Conservation (phyloP, 495 filamentous ascomycete genomes). For the Trichoderma asperelloides region DNA sequence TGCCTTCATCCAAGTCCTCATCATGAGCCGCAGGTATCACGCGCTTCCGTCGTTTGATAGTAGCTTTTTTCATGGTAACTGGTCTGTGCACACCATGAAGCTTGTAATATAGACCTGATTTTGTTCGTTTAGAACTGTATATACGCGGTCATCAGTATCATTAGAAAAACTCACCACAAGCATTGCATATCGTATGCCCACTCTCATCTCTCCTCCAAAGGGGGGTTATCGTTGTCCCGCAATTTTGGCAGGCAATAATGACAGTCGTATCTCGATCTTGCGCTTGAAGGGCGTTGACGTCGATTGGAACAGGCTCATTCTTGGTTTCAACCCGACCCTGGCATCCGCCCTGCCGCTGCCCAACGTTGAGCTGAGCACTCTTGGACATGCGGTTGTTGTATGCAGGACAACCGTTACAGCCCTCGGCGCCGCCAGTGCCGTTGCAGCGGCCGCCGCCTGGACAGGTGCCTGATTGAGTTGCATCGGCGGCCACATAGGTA, state of each 20-base stretch:
- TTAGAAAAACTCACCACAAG: slow-evolving; percentile 65
- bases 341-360: slow-evolving; percentile 33
- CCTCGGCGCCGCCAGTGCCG: slow-evolving; percentile 92
- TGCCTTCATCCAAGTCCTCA: slow-evolving; percentile 30
- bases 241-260: slow-evolving; percentile 93
- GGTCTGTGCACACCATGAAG: slow-evolving; percentile 89
- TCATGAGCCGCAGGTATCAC: slow-evolving; percentile 75
- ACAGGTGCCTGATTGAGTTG: slow-evolving; percentile 71
- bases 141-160: slow-evolving; percentile 13
- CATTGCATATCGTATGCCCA: slow-evolving; percentile 97
- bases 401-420: slow-evolving; percentile 90
- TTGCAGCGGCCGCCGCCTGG: slow-evolving; percentile 94
- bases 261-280: slow-evolving; percentile 50
- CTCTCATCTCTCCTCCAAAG: slow-evolving; percentile 92
- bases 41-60: slow-evolving; percentile 92
- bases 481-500: slow-evolving; percentile 70
- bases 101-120: slow-evolving; percentile 90
- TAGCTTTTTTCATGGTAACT: slow-evolving; percentile 91
- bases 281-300: slow-evolving; percentile 37
- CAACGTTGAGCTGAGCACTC: slow-evolving; percentile 58
- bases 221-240: slow-evolving; percentile 91
- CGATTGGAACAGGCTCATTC: slow-evolving; percentile 34
- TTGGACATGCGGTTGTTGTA: slow-evolving; percentile 96
- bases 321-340: slow-evolving; percentile 18
- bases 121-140: slow-evolving; percentile 9